Base-by-base conservation (phyloP, 2,329 filamentous ascomycete species). In the Alternaria angustiovoidea region DNA sequence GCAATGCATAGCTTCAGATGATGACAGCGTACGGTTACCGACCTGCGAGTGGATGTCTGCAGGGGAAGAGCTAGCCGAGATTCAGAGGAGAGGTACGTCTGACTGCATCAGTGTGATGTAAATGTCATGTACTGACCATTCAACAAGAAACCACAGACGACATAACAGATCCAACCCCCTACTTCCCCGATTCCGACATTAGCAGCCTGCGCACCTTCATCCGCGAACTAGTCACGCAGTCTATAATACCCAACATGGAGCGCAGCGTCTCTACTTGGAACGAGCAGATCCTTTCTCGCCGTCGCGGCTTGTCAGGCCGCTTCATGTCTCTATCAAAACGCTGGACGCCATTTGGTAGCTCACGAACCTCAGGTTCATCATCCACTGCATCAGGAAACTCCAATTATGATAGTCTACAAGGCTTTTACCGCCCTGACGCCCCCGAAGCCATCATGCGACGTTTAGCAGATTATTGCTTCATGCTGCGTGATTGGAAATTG, bases 221-320 rank as follows among this genome's bases (percentile, higher is more conserved):
- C 61, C 89, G 95, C 32, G 96, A 99, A 77, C 92, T 99, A 84
- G 92, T 97, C 7, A 95, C 91, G 1, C 94, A 98, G 76, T 98
- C 94, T 1, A 89, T 99, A 53, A 86, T 99, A 57, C 95, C 96
- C 1, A 94, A 92, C 41, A 99, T 99, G 96, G 95, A 99, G 79
- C 90, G 94, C 57, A 89, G 91, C 66, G 87, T 96, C 11, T 90
- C 93, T 6, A 85, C 93, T 5, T 99, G 95, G 96, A 99, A 99
- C 73, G 95, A 99, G 71, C 94, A 98, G 78, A 91, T 98, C 26
- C 94, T 94, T 16, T 97, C 96, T 12, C 87, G 92, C 59, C 86
- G 96, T 58, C 89, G 93, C 72, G 96, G 96, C 14, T 85, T 99
- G 48, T 91, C 91, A 56, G 96, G 96, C 11, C 88, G 93, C n/a